Base-by-base conservation (phyloP, 805 yeast genomes). In the Myxozyma monticola region DNA sequence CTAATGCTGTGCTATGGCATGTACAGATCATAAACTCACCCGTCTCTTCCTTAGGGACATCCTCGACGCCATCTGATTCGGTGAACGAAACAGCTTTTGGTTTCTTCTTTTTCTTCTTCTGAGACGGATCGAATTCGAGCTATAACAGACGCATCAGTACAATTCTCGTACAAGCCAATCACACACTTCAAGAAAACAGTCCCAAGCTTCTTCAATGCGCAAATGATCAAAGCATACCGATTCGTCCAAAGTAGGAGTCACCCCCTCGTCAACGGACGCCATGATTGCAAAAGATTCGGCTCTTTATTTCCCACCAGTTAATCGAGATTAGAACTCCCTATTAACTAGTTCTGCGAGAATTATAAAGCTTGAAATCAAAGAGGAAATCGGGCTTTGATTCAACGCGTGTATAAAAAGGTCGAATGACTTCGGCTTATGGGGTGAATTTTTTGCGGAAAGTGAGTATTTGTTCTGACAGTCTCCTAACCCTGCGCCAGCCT, bases 61-160 rank as follows among this genome's bases (percentile, higher is more conserved):
- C 50, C 7, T 37, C 53, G 22, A 31, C 38, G 10, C 40, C 51
- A 14, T 42, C 60, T 10, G 31, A 42, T 14, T n/a, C 46, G 34
- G 34, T 43, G 35, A 57, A 56, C 4, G 56, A 45, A 7, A 57
- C 61, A 12, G 56, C 54, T 62, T 57, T 60, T 26, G 57, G 53
- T 55, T 61, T 62, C 65, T 67, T 68, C 62, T 67, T 68, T 64
- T 69, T 69, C 64, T 67, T 67, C 65, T 62, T 64, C 56, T 51
- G 20, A 17, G 54, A 17, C 9, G 57, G 49, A 41, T 60, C 62
- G 41, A 57, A 51, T 20, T 52, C 63, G 45, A 52, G 28, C 61
- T 57, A 33, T n/a, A 38, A 4, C 15, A 21, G 33, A 26, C n/a
- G 22, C 28, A 14, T 22, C 35, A 45, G 20, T n/a, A 18, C 20